Evolutionary conservation across 1,284 basidiomycete species (phyloP), one percentile per base, ranked within the genome.

Genomic region (Naganishia sp.): DNA sequence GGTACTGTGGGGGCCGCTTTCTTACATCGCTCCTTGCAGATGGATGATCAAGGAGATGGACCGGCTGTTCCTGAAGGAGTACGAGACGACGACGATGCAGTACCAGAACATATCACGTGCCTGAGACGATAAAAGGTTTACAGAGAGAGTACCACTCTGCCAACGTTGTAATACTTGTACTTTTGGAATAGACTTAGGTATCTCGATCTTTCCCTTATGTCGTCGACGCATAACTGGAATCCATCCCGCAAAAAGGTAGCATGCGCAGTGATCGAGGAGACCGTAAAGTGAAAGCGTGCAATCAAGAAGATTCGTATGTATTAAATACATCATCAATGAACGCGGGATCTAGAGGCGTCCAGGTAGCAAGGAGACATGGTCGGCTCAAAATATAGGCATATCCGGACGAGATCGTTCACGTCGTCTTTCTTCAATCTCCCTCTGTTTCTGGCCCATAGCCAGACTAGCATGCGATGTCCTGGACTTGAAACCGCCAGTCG

Each of bases 1-100:
- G 85, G 79, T 85, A 92, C 82, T 83, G 84, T 66, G 79, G 81
- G 28, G 66, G 86, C 90, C 84, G 85, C 66, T 81, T 50, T 49
- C 52, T 31, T 15, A 25, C 28, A 47, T 47, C 23, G 10, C 17
- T 10, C 6, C 6, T n/a, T 28, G n/a, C 70, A 81, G 80, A 71
- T 81, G 76, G 76, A 81, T 81, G 79, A 79, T 80, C 73, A 79
- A 76, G 67, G 79, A 81, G 70, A 76, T 81, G 69, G 78, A 80
- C 69, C 70, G 77, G 32, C 68, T 80, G 28, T 80, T 81, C 54
- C 75, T 80, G 55, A 79, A 79, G 60, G 78, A 79, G 67, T 81
- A 81, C 71, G 79, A 81, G 71, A 76, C 77, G 47, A 81, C 80
- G 2, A 79, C 76, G 23, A 78, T 77, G 51, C 75, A 77, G 62